Conservation (phyloP, 345 rosid species). For the Toxicodendron radicans region DNA sequence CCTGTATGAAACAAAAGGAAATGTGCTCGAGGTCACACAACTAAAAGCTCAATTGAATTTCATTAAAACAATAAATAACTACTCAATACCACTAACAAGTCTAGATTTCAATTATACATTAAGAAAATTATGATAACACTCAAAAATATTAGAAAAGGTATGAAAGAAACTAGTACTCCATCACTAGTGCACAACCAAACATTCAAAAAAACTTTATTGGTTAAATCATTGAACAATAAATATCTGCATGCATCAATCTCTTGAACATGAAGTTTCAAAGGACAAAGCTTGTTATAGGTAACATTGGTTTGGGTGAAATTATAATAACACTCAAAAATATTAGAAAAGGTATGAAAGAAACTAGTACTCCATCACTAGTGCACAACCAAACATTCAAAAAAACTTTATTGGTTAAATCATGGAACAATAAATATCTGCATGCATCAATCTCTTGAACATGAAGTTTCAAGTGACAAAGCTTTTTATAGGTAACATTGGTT, state of each 20-base stretch:
- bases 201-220: too few relatives aligned
- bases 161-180: background rate
- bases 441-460: too few relatives aligned
- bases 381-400: background rate
- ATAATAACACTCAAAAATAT: background rate
- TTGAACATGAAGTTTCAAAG: too few relatives aligned
- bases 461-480: too few relatives aligned
- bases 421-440: too few relatives aligned
- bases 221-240: background rate
- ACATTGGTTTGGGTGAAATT: too few relatives aligned
- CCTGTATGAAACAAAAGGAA: conserved; percentile 33
- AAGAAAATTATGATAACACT: background rate
- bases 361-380: background rate
- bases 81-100: background rate
- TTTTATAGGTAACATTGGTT: too few relatives aligned
- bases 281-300: too few relatives aligned
- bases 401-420: background rate
- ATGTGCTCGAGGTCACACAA: background rate
- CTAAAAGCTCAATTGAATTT: background rate
- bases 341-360: background rate
- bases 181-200: background rate
- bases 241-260: too few relatives aligned
- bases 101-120: background rate
- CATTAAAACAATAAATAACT: background rate
- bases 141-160: background rate